Percentiles rank a stretch among this genome's conserved stretches.
Conservation (phyloP, 345 rosid species). For the Physaria fendleri region DNA sequence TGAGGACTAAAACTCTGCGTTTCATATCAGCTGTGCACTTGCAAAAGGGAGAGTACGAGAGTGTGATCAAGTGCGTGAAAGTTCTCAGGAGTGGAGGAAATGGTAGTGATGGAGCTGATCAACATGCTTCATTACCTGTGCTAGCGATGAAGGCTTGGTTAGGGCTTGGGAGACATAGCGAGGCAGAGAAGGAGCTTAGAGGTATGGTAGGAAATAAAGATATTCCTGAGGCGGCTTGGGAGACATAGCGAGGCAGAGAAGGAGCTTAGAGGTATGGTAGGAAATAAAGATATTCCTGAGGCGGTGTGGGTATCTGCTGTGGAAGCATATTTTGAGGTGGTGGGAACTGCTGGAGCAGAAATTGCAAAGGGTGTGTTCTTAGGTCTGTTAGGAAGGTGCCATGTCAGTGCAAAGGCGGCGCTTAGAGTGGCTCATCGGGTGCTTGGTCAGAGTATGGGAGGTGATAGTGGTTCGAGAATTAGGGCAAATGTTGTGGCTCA, state of each 20-base stretch:
- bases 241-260: slow-evolving; percentile 76
- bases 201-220: slow-evolving; percentile 75
- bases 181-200: slow-evolving; percentile 91
- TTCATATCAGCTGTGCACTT: slow-evolving; percentile 86
- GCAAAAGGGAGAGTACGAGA: slow-evolving; percentile 79
- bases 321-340: slow-evolving; percentile 80
- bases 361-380: slow-evolving; percentile 79
- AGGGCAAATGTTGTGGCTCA: slow-evolving; percentile 71
- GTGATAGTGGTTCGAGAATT: slow-evolving; percentile 41
- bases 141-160: slow-evolving; percentile 97
- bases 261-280: slow-evolving; percentile 85
- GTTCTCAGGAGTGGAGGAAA: slow-evolving; percentile 58
- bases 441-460: slow-evolving; percentile 48
- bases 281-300: slow-evolving; percentile 79
- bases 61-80: slow-evolving; percentile 82
- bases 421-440: slow-evolving; percentile 69
- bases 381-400: slow-evolving; percentile 78
- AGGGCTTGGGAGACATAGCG: slow-evolving; percentile 66
- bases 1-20: slow-evolving; percentile 64
- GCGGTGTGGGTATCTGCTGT: slow-evolving; percentile 91
- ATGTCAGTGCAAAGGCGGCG: slow-evolving; percentile 78
- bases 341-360: slow-evolving; percentile 90
- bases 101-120: slow-evolving; percentile 44
- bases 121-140: slow-evolving; percentile 87
- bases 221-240: slow-evolving; percentile 79